Evolutionary conservation across 176 grass and related monocot genomes (phyloP).

Genomic region (Ensete glaucum): DNA sequence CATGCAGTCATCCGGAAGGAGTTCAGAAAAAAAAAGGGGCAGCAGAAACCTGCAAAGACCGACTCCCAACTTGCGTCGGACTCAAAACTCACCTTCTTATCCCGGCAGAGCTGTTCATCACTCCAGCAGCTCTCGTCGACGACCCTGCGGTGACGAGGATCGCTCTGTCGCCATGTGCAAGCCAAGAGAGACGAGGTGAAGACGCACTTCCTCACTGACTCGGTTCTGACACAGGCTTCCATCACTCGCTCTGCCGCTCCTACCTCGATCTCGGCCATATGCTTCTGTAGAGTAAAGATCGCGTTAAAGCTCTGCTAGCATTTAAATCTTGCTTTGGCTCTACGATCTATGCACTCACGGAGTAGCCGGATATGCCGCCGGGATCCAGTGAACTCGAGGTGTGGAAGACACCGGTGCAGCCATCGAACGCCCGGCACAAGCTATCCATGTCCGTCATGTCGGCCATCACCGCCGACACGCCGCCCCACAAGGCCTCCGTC

Average conservation of each 20-base stretch:
- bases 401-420: constrained; percentile 82
- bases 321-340: no score
- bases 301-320: no score
- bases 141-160: constrained; percentile 31
- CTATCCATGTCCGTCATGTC: constrained; percentile 66
- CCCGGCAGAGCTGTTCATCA: constrained; percentile 79
- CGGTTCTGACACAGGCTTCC: constrained; percentile 67
- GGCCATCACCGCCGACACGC: constrained; percentile 70
- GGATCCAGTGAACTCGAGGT: constrained; percentile 80
- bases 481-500: constrained; percentile 70
- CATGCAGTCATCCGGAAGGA: constrained; percentile 5
- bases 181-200: constrained; percentile 82
- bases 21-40: no score
- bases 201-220: constrained; percentile 76
- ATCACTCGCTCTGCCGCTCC: constrained; percentile 76
- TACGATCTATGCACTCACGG: constrained; percentile 34
- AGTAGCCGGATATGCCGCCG: constrained; percentile 74
- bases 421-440: constrained; percentile 69
- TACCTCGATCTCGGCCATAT: constrained; percentile 73
- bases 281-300: constrained; percentile 39
- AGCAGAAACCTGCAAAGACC: no score
- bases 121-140: constrained; percentile 96
- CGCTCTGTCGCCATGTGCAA: constrained; percentile 59
- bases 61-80: no score
- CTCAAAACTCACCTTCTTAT: constrained; percentile 55